Conservation (phyloP, 1,284 basidiomycete species). For the Prillingera fragicola region DNA sequence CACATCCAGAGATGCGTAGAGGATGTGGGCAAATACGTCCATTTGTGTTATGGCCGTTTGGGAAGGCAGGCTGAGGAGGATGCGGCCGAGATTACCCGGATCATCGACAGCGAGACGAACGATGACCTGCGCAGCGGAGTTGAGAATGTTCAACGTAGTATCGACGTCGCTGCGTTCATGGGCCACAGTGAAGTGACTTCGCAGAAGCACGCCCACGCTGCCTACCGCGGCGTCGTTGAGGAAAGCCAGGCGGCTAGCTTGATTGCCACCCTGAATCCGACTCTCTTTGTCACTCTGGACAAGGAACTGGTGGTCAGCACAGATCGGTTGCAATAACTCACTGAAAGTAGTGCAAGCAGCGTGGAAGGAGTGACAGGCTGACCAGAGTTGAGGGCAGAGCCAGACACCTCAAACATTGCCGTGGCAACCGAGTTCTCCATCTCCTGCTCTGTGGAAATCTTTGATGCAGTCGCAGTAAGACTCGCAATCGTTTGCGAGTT, state of each 20-base stretch:
- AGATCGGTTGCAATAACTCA: constrained; percentile 6
- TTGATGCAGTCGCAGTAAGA: constrained; percentile 9
- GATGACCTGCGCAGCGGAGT: constrained; percentile 21
- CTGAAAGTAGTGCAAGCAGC: constrained; percentile 24
- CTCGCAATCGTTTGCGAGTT: constrained; percentile 4
- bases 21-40: constrained; percentile 26
- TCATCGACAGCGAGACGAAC: constrained; percentile 22
- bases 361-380: constrained; percentile 16
- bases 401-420: constrained; percentile 26
- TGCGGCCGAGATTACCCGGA: constrained; percentile 18
- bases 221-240: constrained; percentile 23
- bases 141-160: constrained; percentile 13
- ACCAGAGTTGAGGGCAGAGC: constrained; percentile 23
- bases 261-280: too few species aligned
- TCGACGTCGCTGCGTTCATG: constrained; percentile 12
- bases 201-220: constrained; percentile 25
- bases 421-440: constrained; percentile 27
- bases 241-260: constrained; percentile 1
- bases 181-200: constrained; percentile 22
- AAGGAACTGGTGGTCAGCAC: too few species aligned
- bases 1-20: constrained; percentile 25
- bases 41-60: constrained; percentile 25
- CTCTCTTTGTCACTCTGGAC: too few species aligned
- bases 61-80: constrained; percentile 14
- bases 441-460: constrained; percentile 6